phyloP scores from a whole-genome alignment of 2,329 filamentous ascomycete genomes.

The Talaromyces sp. region DNA sequence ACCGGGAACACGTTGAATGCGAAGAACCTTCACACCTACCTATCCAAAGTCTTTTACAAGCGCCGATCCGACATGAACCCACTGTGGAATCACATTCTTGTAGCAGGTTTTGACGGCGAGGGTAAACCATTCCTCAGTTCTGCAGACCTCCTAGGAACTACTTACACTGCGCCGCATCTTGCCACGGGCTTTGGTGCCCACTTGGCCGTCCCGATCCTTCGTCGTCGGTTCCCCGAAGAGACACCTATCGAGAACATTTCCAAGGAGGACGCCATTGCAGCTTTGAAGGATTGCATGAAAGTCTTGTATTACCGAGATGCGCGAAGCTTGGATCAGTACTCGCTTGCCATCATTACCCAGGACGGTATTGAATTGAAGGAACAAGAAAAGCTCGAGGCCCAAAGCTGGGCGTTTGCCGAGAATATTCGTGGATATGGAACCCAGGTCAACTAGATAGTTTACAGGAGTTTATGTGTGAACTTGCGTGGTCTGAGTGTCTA shows the following conservation, averaged over 20 bases:
- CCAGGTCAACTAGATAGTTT: constrained; percentile 53
- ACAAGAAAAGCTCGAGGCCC: constrained; percentile 81
- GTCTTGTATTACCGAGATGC: constrained; percentile 97
- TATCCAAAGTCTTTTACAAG: constrained; percentile 92
- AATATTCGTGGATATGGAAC: constrained; percentile 92
- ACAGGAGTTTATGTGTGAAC: neutral
- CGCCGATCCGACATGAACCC: constrained; percentile 94
- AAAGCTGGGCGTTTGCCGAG: constrained; percentile 98
- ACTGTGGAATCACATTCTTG: constrained; percentile 91
- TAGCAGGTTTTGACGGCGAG: constrained; percentile 79
- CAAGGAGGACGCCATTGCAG: constrained; percentile 72
- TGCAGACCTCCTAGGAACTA: constrained; percentile 88
- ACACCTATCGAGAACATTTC: constrained; percentile 66
- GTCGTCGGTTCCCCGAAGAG: constrained; percentile 79
- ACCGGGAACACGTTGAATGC: constrained; percentile 64
- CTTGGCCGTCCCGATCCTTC: constrained; percentile 87
- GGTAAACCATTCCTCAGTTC: constrained; percentile 83
- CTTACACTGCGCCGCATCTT: constrained; percentile 80
- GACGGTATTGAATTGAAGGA: constrained; percentile 82
- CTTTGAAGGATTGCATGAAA: constrained; percentile 94
- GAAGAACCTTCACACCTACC: constrained; percentile 93
- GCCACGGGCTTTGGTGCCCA: constrained; percentile 92
- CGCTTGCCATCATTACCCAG: constrained; percentile 82
- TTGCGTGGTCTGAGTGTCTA: neutral
- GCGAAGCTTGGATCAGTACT: constrained; percentile 85